Evolutionary conservation across 2,329 filamentous ascomycete genomes (phyloP), one percentile per base, ranked within the genome.

Genomic region (Didymella segeticola): DNA sequence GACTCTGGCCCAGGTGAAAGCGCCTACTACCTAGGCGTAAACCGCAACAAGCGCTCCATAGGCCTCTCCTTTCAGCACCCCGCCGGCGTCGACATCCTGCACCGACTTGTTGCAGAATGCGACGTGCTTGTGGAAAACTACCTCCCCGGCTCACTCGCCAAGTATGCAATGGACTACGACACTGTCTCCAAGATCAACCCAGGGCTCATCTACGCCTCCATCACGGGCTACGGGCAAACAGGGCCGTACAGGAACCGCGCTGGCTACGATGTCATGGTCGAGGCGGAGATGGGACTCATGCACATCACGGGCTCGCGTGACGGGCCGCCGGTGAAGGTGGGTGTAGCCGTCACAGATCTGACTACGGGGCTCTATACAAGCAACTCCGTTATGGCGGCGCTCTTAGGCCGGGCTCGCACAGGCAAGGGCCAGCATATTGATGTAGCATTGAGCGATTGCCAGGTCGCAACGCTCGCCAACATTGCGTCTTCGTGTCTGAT

Each of bases 221-320:
- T 99, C 66, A 99, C 95, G 0, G 95, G 95, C 1, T 99, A 98
- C 70, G 95, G 95, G 2, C 95, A 99, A 73, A 96, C 90, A 1
- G 95, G 95, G 0, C 95, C 95, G 0, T 96, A 96, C 75, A 86
- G 88, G 5, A 85, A 87, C 60, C 84, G 95, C 12, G 92, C 95
- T 3, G 95, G 95, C 4, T 99, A 99, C 80, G 95, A 99, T 76
- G 95, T 99, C 63, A 99, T 99, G 93, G 93, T 99, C 10, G 95
- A 99, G 79, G 95, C 95, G 55, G 95, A 98, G 73, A 93, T 99
- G 78, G 95, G 95, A 1, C 79, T 99, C 51, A 99, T 99, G 95
- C 95, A 99, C 77, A 98, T 99, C 66, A 99, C 95, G 0, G 95
- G 95, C 26, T 84, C 85, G 57, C 84, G 93, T 50, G 89, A 96